These are phyloP conservation scores for Parmelia sp. DNA, from an alignment of 495 filamentous ascomycete genomes.

Conservation along the genomic window DNA sequence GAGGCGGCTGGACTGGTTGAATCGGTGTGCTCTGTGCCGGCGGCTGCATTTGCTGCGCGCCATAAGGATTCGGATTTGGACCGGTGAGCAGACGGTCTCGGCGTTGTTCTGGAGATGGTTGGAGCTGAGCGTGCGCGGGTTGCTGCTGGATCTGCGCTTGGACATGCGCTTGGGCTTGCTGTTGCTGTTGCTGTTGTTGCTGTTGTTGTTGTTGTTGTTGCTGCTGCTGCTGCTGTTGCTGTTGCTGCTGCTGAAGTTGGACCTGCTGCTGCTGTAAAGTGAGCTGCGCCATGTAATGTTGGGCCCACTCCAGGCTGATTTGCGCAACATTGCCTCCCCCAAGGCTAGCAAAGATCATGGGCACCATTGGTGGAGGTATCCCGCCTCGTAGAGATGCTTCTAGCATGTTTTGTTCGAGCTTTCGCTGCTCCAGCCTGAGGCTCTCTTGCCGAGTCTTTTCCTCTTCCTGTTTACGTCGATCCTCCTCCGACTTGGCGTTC, in stretches of 20 bases:
- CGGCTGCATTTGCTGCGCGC: slow-evolving; percentile 28
- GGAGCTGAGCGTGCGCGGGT: slow-evolving; percentile 34
- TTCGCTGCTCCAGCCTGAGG: slow-evolving; percentile 71
- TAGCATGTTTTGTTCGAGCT: slow-evolving; percentile 77
- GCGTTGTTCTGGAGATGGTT: slow-evolving; percentile 31
- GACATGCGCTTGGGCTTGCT: slow-evolving; percentile 41
- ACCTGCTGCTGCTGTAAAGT: slow-evolving; percentile 38
- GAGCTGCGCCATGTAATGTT: slow-evolving; percentile 55
- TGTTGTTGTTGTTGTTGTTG: slow-evolving; percentile 42
- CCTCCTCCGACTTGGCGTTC: slow-evolving; percentile 76
- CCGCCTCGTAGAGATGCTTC: slow-evolving; percentile 71
- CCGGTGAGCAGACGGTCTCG: slow-evolving; percentile 32
- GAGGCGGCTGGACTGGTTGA: slow-evolving; percentile 18
- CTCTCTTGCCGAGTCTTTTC: slow-evolving; percentile 79
- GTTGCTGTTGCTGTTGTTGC: slow-evolving; percentile 43
- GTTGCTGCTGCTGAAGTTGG: slow-evolving; percentile 49
- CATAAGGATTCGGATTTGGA: slow-evolving; percentile 36
- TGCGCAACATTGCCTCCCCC: slow-evolving; percentile 57
- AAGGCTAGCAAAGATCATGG: slow-evolving; percentile 83
- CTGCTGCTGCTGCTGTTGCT: slow-evolving; percentile 40
- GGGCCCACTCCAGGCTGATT: slow-evolving; percentile 62
- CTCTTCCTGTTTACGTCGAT: slow-evolving; percentile 76
- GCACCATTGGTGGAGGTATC: slow-evolving; percentile 79
- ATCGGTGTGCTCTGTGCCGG: slow-evolving; percentile 14
- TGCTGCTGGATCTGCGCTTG: slow-evolving; percentile 34